Conservation (phyloP, 352 stramenopile species). For the Pythium myriotylum region DNA sequence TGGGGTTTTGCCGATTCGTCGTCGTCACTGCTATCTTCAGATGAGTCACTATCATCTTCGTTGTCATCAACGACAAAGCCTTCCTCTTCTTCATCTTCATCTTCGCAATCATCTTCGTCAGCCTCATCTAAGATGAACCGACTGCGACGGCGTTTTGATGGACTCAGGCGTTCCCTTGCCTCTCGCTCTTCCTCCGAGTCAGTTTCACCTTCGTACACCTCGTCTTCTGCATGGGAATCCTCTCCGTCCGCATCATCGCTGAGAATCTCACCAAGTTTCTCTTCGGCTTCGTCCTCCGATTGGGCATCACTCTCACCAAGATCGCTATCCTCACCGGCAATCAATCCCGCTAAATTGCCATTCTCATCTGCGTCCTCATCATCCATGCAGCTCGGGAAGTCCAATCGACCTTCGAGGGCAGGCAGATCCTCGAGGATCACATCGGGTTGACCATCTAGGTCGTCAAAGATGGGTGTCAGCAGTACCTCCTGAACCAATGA, state of each 20-base stretch:
- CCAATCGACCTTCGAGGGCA: slow-evolving; percentile 53
- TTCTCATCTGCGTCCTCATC: slow-evolving; percentile 84
- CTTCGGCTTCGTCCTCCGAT: slow-evolving; percentile 43
- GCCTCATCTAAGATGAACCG: slow-evolving; percentile 84
- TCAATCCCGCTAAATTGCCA: slow-evolving; percentile 74
- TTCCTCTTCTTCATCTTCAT: slow-evolving; percentile 39
- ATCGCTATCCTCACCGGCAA: slow-evolving; percentile 70
- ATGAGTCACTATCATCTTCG: slow-evolving; percentile 20
- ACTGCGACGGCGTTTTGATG: slow-evolving; percentile 35
- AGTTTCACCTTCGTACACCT: slow-evolving; percentile 58
- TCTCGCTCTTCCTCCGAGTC: slow-evolving; percentile 69
- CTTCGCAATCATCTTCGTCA: slow-evolving; percentile 64
- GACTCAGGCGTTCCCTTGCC: slow-evolving; percentile 24
- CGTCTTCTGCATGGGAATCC: slow-evolving; percentile 36
- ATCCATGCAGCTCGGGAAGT: slow-evolving; percentile 81
- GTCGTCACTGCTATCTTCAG: slow-evolving; percentile 19
- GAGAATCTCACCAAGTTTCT: slow-evolving; percentile 25
- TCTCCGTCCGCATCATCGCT: slow-evolving; percentile 42
- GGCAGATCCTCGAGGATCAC: slow-evolving; percentile 69
- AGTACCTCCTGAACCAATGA: slow-evolving; percentile 76
- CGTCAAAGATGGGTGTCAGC: slow-evolving; percentile 76
- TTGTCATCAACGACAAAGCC: slow-evolving; percentile 39
- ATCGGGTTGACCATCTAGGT: slow-evolving; percentile 82
- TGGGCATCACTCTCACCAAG: slow-evolving; percentile 49
- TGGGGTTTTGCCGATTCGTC: slow-evolving; percentile 7